Evolutionary conservation across 139 green algal species (phyloP).

Genomic region (Chlamydomonas sp.): DNA sequence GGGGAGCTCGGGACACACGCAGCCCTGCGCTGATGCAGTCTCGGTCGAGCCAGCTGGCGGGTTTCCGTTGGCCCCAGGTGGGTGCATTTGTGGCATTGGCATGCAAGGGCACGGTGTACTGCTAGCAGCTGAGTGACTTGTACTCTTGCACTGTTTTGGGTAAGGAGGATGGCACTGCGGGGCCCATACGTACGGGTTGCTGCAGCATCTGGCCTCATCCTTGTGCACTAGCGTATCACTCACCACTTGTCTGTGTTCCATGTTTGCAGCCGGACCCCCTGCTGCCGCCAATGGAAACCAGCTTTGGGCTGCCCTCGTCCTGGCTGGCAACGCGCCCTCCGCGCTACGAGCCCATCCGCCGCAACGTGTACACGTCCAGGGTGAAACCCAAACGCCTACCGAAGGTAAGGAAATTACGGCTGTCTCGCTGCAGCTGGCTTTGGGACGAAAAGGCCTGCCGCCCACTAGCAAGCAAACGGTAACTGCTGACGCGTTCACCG

Average conservation of each 20-base stretch:
- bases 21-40: neutral
- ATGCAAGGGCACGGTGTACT: neutral
- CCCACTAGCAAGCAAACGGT: too few species aligned
- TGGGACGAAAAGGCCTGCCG: neutral
- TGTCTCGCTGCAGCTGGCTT: conserved; percentile 44
- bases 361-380: conserved; percentile 68
- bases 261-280: conserved; percentile 11
- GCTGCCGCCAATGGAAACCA: neutral
- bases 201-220: neutral
- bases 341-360: conserved; percentile 66
- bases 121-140: too few species aligned
- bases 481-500: too few species aligned
- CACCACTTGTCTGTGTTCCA: neutral
- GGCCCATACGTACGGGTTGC: too few species aligned
- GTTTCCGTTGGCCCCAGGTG: conserved; percentile 24
- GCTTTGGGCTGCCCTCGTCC: conserved; percentile 9
- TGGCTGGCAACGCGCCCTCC: conserved; percentile 53
- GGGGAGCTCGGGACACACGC: neutral
- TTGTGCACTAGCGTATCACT: too few species aligned
- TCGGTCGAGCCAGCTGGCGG: neutral
- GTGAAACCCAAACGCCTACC: conserved; percentile 72
- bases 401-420: conserved; percentile 60
- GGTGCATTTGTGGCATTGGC: neutral
- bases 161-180: too few species aligned
- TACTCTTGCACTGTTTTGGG: too few species aligned